Conservation (phyloP, 306 rosid genomes). For the Boehmeria nivea region DNA sequence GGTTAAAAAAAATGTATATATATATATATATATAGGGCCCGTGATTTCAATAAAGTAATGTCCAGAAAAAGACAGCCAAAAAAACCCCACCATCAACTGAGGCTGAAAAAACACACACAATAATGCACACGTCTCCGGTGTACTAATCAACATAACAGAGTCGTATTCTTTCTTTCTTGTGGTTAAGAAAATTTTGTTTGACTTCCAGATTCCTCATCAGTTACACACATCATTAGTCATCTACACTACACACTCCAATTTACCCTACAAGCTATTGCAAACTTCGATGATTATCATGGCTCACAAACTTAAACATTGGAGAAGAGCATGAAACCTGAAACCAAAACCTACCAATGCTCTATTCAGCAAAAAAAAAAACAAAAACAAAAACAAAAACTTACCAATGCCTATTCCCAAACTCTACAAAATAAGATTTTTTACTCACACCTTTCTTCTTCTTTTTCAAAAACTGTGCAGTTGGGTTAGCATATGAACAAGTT, state of each 20-base stretch:
- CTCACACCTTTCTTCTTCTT: too few relatives aligned
- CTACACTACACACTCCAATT: background rate
- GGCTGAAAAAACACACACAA: constrained; percentile 24
- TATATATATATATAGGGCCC: too few relatives aligned
- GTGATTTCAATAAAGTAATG: constrained; percentile 13
- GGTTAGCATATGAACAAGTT: constrained; percentile 97
- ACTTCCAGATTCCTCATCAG: constrained; percentile 11
- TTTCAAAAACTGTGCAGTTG: constrained; percentile 83
- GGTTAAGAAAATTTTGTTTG: background rate
- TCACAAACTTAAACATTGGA: too few relatives aligned
- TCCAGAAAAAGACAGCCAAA: constrained; percentile 21
- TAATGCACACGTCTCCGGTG: constrained; percentile 22
- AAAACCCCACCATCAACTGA: constrained; percentile 30
- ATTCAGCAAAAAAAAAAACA: too few relatives aligned
- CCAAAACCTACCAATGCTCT: constrained; percentile 16
- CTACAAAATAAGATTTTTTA: too few relatives aligned
- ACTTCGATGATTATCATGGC: too few relatives aligned
- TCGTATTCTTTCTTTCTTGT: background rate
- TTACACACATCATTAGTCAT: constrained; percentile 12
- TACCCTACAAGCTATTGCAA: too few relatives aligned
- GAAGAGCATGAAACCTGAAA: constrained; percentile 14
- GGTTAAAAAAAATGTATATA: too few relatives aligned
- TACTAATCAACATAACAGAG: constrained; percentile 5
- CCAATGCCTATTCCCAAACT: constrained; percentile 13
- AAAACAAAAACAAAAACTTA: too few relatives aligned